Conservation (phyloP, 2,329 filamentous ascomycete species). For the Pseudogymnoascus sp. region DNA sequence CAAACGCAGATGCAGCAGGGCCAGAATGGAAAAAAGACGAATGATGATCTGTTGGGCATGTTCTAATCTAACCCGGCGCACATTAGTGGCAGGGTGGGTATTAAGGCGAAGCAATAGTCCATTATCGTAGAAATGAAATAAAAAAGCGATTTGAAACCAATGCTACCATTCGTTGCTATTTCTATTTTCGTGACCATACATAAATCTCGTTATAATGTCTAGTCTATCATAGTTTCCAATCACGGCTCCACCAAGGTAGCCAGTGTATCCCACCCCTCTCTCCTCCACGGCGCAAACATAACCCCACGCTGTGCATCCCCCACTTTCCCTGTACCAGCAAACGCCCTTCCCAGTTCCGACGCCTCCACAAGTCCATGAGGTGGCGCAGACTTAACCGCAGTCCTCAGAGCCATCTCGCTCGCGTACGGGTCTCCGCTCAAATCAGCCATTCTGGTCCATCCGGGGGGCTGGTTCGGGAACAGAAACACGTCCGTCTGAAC, state of each 20-base stretch:
- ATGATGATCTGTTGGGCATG: slow-evolving; percentile 51
- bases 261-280: slow-evolving; percentile 23
- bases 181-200: neutral
- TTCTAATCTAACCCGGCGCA: slow-evolving; percentile 32
- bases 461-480: slow-evolving; percentile 66
- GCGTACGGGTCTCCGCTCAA: slow-evolving; percentile 41
- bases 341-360: slow-evolving; percentile 61
- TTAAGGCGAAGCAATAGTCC: neutral
- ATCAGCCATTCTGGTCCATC: slow-evolving; percentile 69
- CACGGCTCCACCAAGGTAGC: slow-evolving; percentile 4
- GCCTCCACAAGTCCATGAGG: slow-evolving; percentile 61
- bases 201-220: slow-evolving; percentile 2
- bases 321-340: slow-evolving; percentile 61
- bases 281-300: slow-evolving; percentile 70
- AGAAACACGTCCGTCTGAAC: slow-evolving; percentile 72
- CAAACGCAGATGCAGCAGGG: slow-evolving; percentile 43
- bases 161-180: neutral
- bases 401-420: slow-evolving; percentile 70
- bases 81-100: neutral
- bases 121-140: slow-evolving; percentile 5
- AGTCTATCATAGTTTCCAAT: neutral
- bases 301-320: slow-evolving; percentile 70
- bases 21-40: slow-evolving; percentile 41
- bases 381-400: slow-evolving; percentile 66
- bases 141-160: slow-evolving; percentile 1